phyloP scores from a whole-genome alignment of 2,329 filamentous ascomycete species.

The Neonectria punicea region DNA sequence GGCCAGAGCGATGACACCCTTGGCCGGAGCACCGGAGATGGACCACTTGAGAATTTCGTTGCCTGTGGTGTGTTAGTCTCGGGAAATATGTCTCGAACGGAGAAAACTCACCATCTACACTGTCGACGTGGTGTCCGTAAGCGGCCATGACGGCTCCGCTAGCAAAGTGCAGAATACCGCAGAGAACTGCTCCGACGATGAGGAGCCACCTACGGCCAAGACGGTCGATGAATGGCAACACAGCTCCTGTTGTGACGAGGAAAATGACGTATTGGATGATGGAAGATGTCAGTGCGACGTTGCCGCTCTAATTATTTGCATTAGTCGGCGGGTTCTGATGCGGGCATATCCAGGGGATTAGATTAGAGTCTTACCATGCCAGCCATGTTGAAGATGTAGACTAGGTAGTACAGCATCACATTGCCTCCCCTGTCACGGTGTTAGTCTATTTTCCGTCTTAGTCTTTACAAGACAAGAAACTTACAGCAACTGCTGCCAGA shows the following conservation, averaged over 20 bases:
- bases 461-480: conserved; percentile 1
- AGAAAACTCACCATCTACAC: conserved; percentile 47
- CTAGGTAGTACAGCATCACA: conserved; percentile 68
- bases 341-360: not conserved
- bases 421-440: conserved; percentile 55
- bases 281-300: conserved; percentile 58
- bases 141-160: conserved; percentile 62
- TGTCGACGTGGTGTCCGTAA: conserved; percentile 56
- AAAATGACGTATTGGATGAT: conserved; percentile 67
- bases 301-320: conserved; percentile 34
- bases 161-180: conserved; percentile 58
- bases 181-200: conserved; percentile 56
- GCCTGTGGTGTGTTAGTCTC: conserved; percentile 37
- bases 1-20: conserved; percentile 61
- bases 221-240: conserved; percentile 61
- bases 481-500: conserved; percentile 63
- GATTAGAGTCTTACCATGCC: conserved; percentile 49
- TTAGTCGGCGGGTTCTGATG: not conserved
- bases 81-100: fast-evolving
- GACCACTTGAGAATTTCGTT: conserved; percentile 59
- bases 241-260: conserved; percentile 60
- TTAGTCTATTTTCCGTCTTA: conserved; percentile 4
- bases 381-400: conserved; percentile 72
- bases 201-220: conserved; percentile 60
- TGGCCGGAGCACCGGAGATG: conserved; percentile 56